Conservation (phyloP, 768 basidiomycete genomes). For the Pleurotus pulmonarius region DNA sequence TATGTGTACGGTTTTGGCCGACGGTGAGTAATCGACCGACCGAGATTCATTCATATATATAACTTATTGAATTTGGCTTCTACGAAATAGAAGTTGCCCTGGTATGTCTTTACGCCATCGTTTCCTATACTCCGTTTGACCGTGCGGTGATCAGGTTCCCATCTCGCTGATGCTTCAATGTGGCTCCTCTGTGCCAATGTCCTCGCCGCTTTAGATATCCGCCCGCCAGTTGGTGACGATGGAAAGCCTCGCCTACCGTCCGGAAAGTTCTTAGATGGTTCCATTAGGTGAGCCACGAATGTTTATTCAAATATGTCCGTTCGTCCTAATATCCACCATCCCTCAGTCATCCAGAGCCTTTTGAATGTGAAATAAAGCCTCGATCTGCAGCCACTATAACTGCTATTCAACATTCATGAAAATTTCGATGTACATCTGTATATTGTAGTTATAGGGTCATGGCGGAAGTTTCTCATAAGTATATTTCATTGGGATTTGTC, state of each 20-base stretch:
- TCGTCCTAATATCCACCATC: not conserved
- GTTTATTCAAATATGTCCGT: too few relatives aligned
- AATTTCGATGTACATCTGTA: too few relatives aligned
- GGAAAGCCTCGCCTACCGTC: not conserved
- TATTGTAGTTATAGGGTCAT: too few relatives aligned
- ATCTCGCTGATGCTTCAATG: slow-evolving; percentile 52
- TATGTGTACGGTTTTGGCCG: slow-evolving; percentile 71
- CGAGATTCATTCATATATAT: slow-evolving; percentile 8
- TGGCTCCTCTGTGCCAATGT: slow-evolving; percentile 50
- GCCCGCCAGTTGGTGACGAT: not conserved
- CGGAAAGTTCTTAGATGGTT: not conserved
- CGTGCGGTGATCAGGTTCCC: slow-evolving; percentile 31
- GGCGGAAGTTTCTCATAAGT: too few relatives aligned
- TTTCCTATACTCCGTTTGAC: not conserved
- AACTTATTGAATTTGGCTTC: too few relatives aligned
- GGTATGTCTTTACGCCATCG: slow-evolving; percentile 22
- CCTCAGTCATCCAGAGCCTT: slow-evolving; percentile 14
- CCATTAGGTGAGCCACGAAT: not conserved
- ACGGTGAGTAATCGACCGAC: slow-evolving; percentile 36
- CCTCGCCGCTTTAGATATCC: slow-evolving; percentile 47
- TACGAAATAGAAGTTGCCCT: slow-evolving; percentile 31
- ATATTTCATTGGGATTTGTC: too few relatives aligned
- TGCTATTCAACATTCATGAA: not conserved
- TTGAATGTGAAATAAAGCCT: slow-evolving; percentile 15
- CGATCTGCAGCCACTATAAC: slow-evolving; percentile 12